Evolutionary conservation across 2,329 filamentous ascomycete species (phyloP).

Genomic region (Pezicula radicicola): DNA sequence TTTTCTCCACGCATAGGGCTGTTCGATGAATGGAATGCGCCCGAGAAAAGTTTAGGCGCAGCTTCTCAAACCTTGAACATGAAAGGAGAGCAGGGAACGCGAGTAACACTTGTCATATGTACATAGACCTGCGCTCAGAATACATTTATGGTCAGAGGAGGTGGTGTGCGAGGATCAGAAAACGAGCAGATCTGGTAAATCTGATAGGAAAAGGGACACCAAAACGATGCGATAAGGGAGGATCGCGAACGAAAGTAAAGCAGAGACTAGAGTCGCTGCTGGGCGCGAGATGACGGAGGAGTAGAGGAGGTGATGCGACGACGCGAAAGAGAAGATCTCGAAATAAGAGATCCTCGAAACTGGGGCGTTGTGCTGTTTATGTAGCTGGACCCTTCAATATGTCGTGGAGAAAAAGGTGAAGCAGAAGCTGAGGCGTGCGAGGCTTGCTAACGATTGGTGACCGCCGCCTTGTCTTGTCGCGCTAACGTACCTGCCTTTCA

Average conservation of each 20-base stretch:
- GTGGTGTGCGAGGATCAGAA: constrained; percentile 9
- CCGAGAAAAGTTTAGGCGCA: neutral
- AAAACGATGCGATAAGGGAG: constrained; percentile 12
- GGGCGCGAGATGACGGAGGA: constrained; percentile 2
- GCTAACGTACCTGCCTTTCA: too few relatives aligned
- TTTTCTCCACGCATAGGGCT: too few relatives aligned
- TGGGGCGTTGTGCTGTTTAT: too few relatives aligned
- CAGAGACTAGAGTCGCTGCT: constrained; percentile 15
- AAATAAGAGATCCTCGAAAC: too few relatives aligned
- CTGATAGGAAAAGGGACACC: constrained; percentile 15
- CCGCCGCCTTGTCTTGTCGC: too few relatives aligned
- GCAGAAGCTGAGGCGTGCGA: too few relatives aligned
- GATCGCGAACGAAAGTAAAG: constrained; percentile 17
- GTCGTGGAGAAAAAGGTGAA: too few relatives aligned
- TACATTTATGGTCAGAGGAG: constrained; percentile 20
- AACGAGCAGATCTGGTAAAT: constrained; percentile 12
- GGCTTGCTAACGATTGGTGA: too few relatives aligned
- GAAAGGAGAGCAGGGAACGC: constrained; percentile 20
- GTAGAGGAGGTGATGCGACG: constrained; percentile 5
- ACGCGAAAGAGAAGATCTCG: constrained; percentile 2
- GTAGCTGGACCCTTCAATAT: too few relatives aligned
- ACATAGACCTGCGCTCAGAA: constrained; percentile 17
- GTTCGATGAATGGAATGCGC: neutral
- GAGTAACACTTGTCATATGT: constrained; percentile 18
- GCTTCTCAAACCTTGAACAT: constrained; percentile 13